Evolutionary conservation across 257 asterid species (phyloP), one percentile per base, ranked within the genome.

Genomic region (Ligustrum vulgare): DNA sequence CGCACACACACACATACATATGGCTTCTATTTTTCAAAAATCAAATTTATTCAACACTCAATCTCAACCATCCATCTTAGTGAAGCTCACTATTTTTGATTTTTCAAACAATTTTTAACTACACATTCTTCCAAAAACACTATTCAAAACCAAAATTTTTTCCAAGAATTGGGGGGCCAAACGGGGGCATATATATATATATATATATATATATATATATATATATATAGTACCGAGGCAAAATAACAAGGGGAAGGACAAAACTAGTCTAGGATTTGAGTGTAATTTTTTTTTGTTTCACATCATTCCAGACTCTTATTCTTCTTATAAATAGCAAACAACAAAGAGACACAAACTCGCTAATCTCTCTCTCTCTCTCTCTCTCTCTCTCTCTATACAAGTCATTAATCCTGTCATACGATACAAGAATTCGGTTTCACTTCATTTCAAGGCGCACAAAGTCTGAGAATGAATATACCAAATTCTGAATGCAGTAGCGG

Each of bases 401-500:
- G 66, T 58, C 31, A 23, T 23, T 32, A 60, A 25, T 60, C 66
- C 68, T 35, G 34, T 28, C 35, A 67, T 32, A 11, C 31, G 25
- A 67, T 32, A 11, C 31, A 43, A 41, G 73, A 69, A 58, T 8
- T 34, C 58, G 67, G 3, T 5, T 6, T n/a, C n/a, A n/a, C 15
- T 33, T 23, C 67, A 16, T 66, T 58, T 23, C 34, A 34, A 58
- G 11, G 34, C 10, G 13, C n/a, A 23, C 15, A 10, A 4, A 60
- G 3, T 35, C 63, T 20, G 43, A 80, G 67, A 7, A 93, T 93
- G 97, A 89, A 90, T 58, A 28, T 77, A 71, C 85, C 98, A 70
- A 86, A 84, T 74, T 88, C 96, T 20, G 93, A 92, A 39, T 90
- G 86, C 80, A 87, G 92, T 47, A 92, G 96, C 60, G 97, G 97